Evolutionary conservation across 2,329 filamentous ascomycete genomes (phyloP).

Genomic region (Dactylellina parvicollis): DNA sequence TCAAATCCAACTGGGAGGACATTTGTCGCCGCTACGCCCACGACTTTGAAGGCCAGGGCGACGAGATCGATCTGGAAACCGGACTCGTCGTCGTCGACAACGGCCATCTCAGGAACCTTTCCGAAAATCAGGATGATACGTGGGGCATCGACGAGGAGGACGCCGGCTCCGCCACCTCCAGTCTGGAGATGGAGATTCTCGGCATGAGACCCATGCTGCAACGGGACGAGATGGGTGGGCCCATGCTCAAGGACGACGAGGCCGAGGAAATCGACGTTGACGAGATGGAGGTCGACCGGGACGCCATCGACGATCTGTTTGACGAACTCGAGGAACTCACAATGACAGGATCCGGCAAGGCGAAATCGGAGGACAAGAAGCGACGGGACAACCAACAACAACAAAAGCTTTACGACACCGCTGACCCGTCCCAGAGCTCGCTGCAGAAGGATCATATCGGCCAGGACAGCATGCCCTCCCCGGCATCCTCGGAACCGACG

Average conservation of each 20-base stretch:
- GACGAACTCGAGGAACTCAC: slow-evolving; percentile 57
- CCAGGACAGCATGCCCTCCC: slow-evolving; percentile 33
- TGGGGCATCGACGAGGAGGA: slow-evolving; percentile 60
- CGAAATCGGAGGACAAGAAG: slow-evolving; percentile 27
- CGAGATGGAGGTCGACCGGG: slow-evolving; percentile 45
- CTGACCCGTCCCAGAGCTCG: neutral
- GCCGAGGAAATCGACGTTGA: slow-evolving; percentile 47
- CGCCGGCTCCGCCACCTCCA: slow-evolving; percentile 33
- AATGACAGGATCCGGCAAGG: slow-evolving; percentile 16
- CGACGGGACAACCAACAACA: slow-evolving; percentile 48
- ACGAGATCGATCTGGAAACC: slow-evolving; percentile 86
- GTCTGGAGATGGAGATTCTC: slow-evolving; percentile 47
- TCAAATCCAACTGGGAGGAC: slow-evolving; percentile 84
- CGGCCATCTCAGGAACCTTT: slow-evolving; percentile 78
- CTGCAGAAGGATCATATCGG: slow-evolving; percentile 45
- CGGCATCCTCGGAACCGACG: slow-evolving; percentile 18
- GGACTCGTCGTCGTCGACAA: slow-evolving; percentile 89
- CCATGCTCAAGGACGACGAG: slow-evolving; percentile 46
- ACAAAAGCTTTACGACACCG: slow-evolving; percentile 26
- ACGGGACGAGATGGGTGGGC: slow-evolving; percentile 37
- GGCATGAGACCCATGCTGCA: slow-evolving; percentile 38
- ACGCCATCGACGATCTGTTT: slow-evolving; percentile 58
- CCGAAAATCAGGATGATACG: slow-evolving; percentile 64
- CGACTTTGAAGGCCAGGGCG: slow-evolving; percentile 83
- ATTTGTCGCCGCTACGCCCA: slow-evolving; percentile 89